Conservation (phyloP, 257 asterid species). For the Ophiorrhiza pumila region DNA sequence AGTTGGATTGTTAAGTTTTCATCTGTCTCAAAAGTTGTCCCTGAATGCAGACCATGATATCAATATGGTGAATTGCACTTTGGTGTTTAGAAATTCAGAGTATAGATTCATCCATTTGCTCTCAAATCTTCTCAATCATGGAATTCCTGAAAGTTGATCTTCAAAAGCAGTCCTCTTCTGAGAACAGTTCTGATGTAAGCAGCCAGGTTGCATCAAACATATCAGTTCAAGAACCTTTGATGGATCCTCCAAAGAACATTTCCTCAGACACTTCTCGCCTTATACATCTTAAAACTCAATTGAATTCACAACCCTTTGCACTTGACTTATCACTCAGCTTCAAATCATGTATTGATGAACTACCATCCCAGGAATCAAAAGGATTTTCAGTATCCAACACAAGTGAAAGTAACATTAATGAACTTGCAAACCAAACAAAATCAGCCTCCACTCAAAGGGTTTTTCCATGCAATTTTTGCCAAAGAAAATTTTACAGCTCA, state of each 20-base stretch:
- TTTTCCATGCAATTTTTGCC: constrained; percentile 44
- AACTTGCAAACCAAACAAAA: constrained; percentile 28
- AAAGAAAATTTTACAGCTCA: constrained; percentile 41
- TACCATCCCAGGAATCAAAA: constrained; percentile 21
- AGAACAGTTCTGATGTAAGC: constrained; percentile 29
- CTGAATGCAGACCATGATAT: constrained; percentile 18
- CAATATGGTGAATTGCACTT: neutral
- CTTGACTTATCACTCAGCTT: constrained; percentile 47
- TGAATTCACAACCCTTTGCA: constrained; percentile 28
- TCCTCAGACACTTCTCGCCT: constrained; percentile 9
- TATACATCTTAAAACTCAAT: constrained; percentile 21
- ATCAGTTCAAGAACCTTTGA: constrained; percentile 28
- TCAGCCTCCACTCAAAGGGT: constrained; percentile 30
- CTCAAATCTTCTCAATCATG: constrained; percentile 25
- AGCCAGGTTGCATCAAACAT: constrained; percentile 42
- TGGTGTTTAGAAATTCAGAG: neutral
- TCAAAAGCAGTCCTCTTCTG: constrained; percentile 31
- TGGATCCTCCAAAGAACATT: constrained; percentile 16
- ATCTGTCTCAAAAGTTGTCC: neutral
- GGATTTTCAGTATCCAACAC: constrained; percentile 43
- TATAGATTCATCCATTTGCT: constrained; percentile 6
- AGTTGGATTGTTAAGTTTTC: neutral
- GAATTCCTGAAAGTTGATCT: constrained; percentile 33
- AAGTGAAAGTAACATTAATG: constrained; percentile 48
- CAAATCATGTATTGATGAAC: constrained; percentile 19